Evolutionary conservation across 2,329 filamentous ascomycete genomes (phyloP).

Genomic region (Emergomyces africanus): DNA sequence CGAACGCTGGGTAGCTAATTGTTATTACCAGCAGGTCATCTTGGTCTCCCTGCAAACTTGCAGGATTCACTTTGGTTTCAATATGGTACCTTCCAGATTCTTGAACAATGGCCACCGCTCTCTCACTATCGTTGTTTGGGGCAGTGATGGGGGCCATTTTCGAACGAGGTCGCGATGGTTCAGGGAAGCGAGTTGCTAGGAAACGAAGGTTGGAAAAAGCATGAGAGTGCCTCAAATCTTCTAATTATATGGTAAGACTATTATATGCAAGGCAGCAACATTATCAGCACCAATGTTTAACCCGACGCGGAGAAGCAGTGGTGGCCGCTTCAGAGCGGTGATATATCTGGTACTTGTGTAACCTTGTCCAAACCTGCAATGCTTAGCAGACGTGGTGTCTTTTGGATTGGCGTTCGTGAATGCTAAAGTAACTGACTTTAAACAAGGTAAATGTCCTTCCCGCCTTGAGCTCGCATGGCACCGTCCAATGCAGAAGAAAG

Average conservation of each 20-base stretch:
- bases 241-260: not conserved
- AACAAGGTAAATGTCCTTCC: not conserved
- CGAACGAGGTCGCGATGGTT: not conserved
- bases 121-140: not conserved
- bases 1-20: not conserved
- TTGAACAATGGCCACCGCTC: not conserved
- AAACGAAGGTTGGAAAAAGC: not conserved
- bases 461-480: not conserved
- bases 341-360: not conserved
- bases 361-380: not conserved
- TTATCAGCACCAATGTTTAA: not conserved
- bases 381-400: not conserved
- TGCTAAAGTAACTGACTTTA: not conserved
- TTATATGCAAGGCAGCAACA: not conserved
- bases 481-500: not conserved
- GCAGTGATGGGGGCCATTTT: not conserved
- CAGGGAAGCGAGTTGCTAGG: not conserved
- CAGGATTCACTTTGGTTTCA: not conserved
- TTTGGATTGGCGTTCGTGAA: not conserved
- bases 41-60: not conserved
- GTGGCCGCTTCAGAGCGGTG: not conserved
- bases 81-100: not conserved
- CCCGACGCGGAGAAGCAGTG: not conserved
- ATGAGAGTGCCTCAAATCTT: not conserved
- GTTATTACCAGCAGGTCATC: not conserved